phyloP scores from a whole-genome alignment of 345 rosid species.

The Pistacia atlantica region DNA sequence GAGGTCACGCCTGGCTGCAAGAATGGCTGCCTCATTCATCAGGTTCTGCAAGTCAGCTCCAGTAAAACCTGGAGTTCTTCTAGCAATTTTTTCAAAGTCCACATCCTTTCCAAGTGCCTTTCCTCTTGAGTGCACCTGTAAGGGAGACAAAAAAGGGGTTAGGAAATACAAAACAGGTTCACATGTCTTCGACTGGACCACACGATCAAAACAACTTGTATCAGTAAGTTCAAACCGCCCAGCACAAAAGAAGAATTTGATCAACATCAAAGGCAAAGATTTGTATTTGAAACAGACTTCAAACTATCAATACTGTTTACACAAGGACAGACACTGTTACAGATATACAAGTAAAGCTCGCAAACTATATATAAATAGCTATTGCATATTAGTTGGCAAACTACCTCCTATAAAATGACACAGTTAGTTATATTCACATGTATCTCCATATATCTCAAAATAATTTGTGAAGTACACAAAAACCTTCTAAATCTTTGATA shows the following conservation, averaged over 20 bases:
- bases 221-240: not conserved
- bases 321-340: not conserved
- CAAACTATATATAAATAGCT: not conserved
- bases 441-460: not conserved
- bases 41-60: conserved; percentile 97
- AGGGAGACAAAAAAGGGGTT: not conserved
- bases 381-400: not conserved
- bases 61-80: conserved; percentile 95
- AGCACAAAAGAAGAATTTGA: no score
- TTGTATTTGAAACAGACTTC: not conserved
- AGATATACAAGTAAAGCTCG: not conserved
- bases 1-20: conserved; percentile 95
- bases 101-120: conserved; percentile 98
- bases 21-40: conserved; percentile 98
- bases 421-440: not conserved
- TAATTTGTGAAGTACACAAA: not conserved
- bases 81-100: conserved; percentile 88
- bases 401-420: not conserved
- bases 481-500: not conserved
- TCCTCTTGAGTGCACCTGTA: conserved; percentile 94
- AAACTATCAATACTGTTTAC: not conserved
- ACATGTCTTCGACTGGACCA: not conserved
- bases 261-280: not conserved
- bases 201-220: not conserved
- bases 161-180: no score